Evolutionary conservation across 495 filamentous ascomycete genomes (phyloP).

Genomic region (Lophiostoma macrostomum): DNA sequence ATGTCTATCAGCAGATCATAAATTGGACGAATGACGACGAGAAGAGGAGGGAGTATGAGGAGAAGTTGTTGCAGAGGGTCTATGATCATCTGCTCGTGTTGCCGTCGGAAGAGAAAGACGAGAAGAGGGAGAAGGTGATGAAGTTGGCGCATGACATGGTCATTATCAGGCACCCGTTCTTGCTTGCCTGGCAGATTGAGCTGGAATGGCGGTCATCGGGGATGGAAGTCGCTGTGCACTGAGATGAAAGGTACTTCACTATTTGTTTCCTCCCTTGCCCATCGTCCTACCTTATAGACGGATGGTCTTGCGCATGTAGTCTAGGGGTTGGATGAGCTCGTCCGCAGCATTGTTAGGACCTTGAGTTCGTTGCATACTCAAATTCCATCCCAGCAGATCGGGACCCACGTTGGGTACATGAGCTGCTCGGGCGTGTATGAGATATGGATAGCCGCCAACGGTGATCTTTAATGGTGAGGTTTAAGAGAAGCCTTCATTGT

Average conservation of each 20-base stretch:
- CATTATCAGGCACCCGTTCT: conserved; percentile 89
- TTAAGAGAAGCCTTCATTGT: too few species aligned
- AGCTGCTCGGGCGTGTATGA: too few species aligned
- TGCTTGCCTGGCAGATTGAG: conserved; percentile 83
- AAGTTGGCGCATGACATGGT: conserved; percentile 85
- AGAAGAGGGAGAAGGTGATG: conserved; percentile 65
- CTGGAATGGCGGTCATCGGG: conserved; percentile 80
- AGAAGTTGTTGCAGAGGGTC: conserved; percentile 79
- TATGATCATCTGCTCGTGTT: conserved; percentile 71
- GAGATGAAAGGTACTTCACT: background rate
- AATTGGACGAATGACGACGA: conserved; percentile 90
- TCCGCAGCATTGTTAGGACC: too few species aligned
- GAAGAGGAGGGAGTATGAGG: conserved; percentile 77
- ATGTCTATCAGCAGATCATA: conserved; percentile 74
- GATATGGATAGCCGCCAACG: too few species aligned
- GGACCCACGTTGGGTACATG: too few species aligned
- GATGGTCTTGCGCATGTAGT: too few species aligned
- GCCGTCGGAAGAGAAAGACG: conserved; percentile 59
- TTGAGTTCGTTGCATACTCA: too few species aligned
- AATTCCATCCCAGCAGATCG: too few species aligned
- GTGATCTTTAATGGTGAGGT: too few species aligned
- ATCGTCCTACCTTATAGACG: background rate
- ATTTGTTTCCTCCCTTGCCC: background rate
- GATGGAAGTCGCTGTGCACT: conserved; percentile 4
- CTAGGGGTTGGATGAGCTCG: too few species aligned